These are phyloP conservation scores for Tripterygium wilfordii DNA, from an alignment of 177 flowering plant species.

Conservation along the genomic window DNA sequence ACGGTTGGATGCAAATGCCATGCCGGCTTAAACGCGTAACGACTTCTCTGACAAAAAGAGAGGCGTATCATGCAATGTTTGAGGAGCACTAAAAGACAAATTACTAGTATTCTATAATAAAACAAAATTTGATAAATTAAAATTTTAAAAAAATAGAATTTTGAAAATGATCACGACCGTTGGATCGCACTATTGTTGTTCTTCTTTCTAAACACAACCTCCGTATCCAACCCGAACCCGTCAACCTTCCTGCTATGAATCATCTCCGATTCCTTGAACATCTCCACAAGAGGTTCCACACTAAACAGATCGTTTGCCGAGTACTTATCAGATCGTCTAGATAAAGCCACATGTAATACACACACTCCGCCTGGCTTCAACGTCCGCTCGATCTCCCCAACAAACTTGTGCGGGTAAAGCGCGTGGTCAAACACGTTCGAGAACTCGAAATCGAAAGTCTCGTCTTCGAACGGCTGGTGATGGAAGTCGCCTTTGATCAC, in stretches of 20 bases:
- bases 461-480: slow-evolving; percentile 65
- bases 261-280: slow-evolving; percentile 53
- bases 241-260: slow-evolving; percentile 58
- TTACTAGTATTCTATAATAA: no score
- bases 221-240: slow-evolving; percentile 91
- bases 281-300: slow-evolving; percentile 42
- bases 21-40: no score
- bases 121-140: no score
- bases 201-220: slow-evolving; percentile 65
- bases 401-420: slow-evolving; percentile 67
- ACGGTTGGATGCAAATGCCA: no score
- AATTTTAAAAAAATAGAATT: background rate
- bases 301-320: slow-evolving; percentile 86
- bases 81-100: no score
- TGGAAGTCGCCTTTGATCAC: slow-evolving; percentile 85
- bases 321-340: slow-evolving; percentile 63
- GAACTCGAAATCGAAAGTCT: slow-evolving; percentile 84
- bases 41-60: no score
- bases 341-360: slow-evolving; percentile 73
- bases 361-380: slow-evolving; percentile 74
- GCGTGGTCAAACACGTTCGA: slow-evolving; percentile 99
- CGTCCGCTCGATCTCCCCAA: slow-evolving; percentile 91
- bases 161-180: slow-evolving; percentile 5
- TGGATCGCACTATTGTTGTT: background rate
- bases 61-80: no score